Evolutionary conservation across 2,329 filamentous ascomycete species (phyloP).

Genomic region (Botrytis hyacinthi): DNA sequence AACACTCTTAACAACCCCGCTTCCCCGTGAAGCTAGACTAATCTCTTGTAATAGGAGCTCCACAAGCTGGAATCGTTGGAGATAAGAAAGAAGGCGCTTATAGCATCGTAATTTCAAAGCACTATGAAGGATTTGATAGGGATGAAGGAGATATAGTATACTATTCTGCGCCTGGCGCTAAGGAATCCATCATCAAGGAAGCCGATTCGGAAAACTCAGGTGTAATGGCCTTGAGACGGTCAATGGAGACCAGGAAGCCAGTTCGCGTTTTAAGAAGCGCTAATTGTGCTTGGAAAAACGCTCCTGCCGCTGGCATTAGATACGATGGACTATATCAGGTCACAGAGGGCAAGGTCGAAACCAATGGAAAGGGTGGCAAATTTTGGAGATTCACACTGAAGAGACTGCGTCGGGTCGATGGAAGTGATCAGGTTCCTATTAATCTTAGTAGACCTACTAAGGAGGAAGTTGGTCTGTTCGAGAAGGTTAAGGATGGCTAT

Average conservation of each 20-base stretch:
- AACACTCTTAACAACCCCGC: no score
- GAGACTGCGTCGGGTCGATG: not conserved
- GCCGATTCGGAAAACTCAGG: not conserved
- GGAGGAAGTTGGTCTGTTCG: not conserved
- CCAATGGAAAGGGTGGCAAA: not conserved
- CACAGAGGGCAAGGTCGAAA: no score
- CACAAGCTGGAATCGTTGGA: slow-evolving; percentile 4
- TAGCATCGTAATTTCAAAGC: not conserved
- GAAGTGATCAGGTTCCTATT: not conserved
- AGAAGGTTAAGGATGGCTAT: slow-evolving; percentile 6
- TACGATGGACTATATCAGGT: slow-evolving; percentile 10
- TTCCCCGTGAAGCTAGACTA: not conserved
- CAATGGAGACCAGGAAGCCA: not conserved
- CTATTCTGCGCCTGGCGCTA: not conserved
- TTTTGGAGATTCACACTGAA: not conserved
- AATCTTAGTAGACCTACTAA: not conserved
- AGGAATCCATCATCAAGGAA: not conserved
- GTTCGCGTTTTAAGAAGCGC: not conserved
- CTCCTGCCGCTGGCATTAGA: not conserved
- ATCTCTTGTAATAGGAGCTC: not conserved
- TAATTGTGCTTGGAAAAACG: not conserved
- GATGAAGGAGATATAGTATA: not conserved
- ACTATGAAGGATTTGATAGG: not conserved
- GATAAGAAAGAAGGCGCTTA: not conserved
- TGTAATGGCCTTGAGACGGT: not conserved